A percentile compares a stretch with the other conserved stretches of the same genome.
These are phyloP conservation scores for Isoetes engelmannii DNA, from an alignment of 83 land plant species.

Conservation along the genomic window DNA sequence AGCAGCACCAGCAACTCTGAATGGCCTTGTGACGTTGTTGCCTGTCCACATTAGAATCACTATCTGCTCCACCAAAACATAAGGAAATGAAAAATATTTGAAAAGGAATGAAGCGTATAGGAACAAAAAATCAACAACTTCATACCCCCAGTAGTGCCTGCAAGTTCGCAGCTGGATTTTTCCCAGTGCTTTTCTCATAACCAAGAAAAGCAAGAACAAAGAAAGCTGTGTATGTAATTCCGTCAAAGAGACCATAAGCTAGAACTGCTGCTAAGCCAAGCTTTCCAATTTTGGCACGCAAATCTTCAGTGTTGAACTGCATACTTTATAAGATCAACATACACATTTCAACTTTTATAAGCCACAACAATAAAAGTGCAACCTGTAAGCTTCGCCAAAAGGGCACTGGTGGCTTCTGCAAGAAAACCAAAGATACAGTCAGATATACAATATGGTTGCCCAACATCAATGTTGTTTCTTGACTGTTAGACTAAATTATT, in stretches of 20 bases:
- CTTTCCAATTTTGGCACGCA: conserved; percentile 46
- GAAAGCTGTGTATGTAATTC: conserved; percentile 49
- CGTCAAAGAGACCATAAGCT: conserved; percentile 59
- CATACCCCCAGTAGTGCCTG: conserved; percentile 53
- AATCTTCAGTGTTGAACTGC: conserved; percentile 39
- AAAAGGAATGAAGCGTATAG: background rate
- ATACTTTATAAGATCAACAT: too few species aligned
- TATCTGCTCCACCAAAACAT: conserved; percentile 32
- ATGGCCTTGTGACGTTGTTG: conserved; percentile 71
- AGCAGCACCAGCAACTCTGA: conserved; percentile 69
- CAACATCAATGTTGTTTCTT: too few species aligned
- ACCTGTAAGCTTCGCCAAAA: too few species aligned
- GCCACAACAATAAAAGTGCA: too few species aligned
- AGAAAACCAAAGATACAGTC: too few species aligned
- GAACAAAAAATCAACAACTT: background rate
- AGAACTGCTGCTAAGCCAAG: conserved; percentile 56
- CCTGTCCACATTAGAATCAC: conserved; percentile 71
- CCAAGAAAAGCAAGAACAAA: conserved; percentile 61
- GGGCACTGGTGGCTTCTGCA: too few species aligned
- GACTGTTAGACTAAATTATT: too few species aligned
- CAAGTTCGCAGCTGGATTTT: conserved; percentile 63
- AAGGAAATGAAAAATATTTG: background rate
- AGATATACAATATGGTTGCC: too few species aligned
- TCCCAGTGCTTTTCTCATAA: conserved; percentile 65
- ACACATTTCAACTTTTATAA: too few species aligned